A percentile compares a stretch with the other conserved stretches of the same genome.
Evolutionary conservation across 148 eudicot species (phyloP).

Genomic region (Chenopodium quinoa): DNA sequence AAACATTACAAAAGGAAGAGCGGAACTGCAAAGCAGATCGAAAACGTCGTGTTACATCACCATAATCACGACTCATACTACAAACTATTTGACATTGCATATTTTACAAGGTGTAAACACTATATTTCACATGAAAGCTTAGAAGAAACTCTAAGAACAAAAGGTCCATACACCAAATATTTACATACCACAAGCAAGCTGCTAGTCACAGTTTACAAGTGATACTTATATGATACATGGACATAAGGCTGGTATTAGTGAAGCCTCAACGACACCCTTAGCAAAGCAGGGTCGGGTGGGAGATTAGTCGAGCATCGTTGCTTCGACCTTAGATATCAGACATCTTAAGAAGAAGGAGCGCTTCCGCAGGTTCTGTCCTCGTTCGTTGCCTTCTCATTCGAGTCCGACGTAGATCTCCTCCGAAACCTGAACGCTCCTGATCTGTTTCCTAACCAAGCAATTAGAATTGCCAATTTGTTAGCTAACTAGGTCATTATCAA

Average conservation of each 20-base stretch:
- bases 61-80: conserved; percentile 9
- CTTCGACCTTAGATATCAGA: conserved; percentile 30
- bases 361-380: conserved; percentile 31
- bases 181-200: conserved; percentile 23
- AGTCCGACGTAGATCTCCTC: conserved; percentile 37
- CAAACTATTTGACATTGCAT: background rate
- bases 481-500: background rate
- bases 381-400: conserved; percentile 35
- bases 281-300: background rate
- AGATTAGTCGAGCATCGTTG: background rate
- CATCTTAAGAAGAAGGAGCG: conserved; percentile 44
- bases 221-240: conserved; percentile 13
- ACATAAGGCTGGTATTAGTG: background rate
- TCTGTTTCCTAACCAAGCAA: conserved; percentile 33
- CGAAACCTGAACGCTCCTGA: conserved; percentile 44
- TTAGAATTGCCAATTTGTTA: background rate
- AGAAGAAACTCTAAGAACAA: background rate
- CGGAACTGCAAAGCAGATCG: conserved; percentile 5
- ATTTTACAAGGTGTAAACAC: conserved; percentile 15
- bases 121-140: background rate
- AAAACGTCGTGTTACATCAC: background rate
- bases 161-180: conserved; percentile 10
- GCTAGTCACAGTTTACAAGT: background rate
- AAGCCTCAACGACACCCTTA: conserved; percentile 7
- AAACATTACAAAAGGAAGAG: conserved; percentile 13